A percentile compares a stretch with the other conserved stretches of the same genome.
Conservation (phyloP, 208 protist genomes). For the Phytomonas francai region DNA sequence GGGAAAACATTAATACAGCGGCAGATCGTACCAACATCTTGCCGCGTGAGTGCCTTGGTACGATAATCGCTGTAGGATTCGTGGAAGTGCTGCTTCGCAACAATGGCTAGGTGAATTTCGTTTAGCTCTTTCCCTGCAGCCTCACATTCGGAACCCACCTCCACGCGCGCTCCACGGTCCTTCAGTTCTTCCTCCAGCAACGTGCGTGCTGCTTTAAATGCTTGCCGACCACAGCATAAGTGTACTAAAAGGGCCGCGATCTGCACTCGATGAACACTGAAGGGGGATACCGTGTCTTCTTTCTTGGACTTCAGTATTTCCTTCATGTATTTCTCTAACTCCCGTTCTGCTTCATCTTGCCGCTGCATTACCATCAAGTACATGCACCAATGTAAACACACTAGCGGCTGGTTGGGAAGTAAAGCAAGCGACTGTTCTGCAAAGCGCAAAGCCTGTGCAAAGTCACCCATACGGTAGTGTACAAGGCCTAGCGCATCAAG, state of each 20-base stretch:
- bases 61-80: constrained; percentile 64
- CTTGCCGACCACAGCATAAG: constrained; percentile 75
- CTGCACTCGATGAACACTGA: constrained; percentile 29
- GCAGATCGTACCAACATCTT: constrained; percentile 65
- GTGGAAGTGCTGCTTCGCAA: constrained; percentile 75
- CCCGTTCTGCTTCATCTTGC: constrained; percentile 71
- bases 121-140: not conserved
- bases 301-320: not conserved
- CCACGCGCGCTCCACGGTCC: not conserved
- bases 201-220: constrained; percentile 51
- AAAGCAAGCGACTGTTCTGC: constrained; percentile 61
- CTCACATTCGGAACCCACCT: not conserved
- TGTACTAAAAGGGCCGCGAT: constrained; percentile 58
- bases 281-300: not conserved
- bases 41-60: constrained; percentile 40
- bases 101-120: constrained; percentile 19
- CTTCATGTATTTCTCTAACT: constrained; percentile 42
- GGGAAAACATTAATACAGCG: constrained; percentile 77
- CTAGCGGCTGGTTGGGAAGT: constrained; percentile 23
- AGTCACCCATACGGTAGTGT: constrained; percentile 58
- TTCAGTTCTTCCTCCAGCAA: constrained; percentile 45
- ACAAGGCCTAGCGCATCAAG: constrained; percentile 73
- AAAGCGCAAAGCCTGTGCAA: constrained; percentile 71
- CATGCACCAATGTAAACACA: constrained; percentile 64
- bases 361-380: constrained; percentile 75